Conservation (phyloP, 805 yeast species). For the Nakazawaea ernobii region DNA sequence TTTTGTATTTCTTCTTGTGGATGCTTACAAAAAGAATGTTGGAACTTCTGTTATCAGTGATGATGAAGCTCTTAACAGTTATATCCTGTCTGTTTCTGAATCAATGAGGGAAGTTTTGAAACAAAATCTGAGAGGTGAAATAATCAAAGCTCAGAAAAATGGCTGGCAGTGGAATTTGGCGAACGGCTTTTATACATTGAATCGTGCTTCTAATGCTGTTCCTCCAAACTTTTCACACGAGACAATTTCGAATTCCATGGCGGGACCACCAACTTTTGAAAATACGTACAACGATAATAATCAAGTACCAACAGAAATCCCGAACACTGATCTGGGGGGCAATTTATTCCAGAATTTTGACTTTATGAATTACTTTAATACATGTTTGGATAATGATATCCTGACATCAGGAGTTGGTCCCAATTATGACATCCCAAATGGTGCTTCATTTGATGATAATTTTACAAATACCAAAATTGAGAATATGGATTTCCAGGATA, state of each 20-base stretch:
- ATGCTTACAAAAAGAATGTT: neutral
- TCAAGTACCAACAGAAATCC: too few species aligned
- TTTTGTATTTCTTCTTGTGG: neutral
- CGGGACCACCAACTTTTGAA: too few species aligned
- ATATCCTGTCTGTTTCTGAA: neutral
- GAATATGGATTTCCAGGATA: too few species aligned
- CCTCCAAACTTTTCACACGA: neutral
- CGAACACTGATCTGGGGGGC: too few species aligned
- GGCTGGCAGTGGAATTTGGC: neutral
- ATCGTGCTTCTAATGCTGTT: neutral
- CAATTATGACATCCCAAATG: too few species aligned
- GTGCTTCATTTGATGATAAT: too few species aligned
- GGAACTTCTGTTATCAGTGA: neutral
- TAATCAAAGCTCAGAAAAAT: neutral
- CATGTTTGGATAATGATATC: too few species aligned
- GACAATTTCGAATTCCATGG: neutral
- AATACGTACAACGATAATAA: too few species aligned
- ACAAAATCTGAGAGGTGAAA: neutral
- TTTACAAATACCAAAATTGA: too few species aligned
- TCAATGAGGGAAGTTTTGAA: neutral
- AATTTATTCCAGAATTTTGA: too few species aligned
- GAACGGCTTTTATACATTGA: slow-evolving; percentile 1
- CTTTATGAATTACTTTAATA: too few species aligned
- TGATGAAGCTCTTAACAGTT: neutral
- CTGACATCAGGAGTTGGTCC: too few species aligned